Evolutionary conservation across 225 moss, liverwort and hornwort species (phyloP), one percentile per base, ranked within the genome.

Genomic region (Thuidium tamariscinum): DNA sequence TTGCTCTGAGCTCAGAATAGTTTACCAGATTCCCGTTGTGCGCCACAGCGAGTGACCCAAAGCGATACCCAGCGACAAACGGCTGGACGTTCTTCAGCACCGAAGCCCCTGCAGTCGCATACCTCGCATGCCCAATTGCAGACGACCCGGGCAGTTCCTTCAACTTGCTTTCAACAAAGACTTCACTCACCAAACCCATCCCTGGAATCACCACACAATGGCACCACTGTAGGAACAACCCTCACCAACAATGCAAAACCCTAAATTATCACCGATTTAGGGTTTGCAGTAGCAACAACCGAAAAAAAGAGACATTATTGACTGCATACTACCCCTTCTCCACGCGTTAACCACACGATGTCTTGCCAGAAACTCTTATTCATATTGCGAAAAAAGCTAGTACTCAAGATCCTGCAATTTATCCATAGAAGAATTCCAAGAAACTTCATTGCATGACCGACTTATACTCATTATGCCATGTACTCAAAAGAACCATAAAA

Each of bases 1-100:
- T 93, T 52, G 88, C 94, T 85, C 98, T 89, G 64, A 98, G 94
- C 87, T 98, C 96, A 13, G 93, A 95, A 67, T 98, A 98, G 72
- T 98, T 98, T 81, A 98, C 98, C 48, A 98, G 82, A 82, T 98
- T 98, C 4, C 98, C 98, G 69, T 98, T 98, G 86, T 97, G 98
- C 29, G 98, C 98, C 37, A 98, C 92, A 79, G 95, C 93, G 56
- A 98, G 95, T 9, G 94, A 94, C 44, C 98, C 98, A 54, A 96
- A 97, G 51, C 97, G 90, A 80, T 97, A 98, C 6, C 93, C 97
- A 5, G 98, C 98, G 49, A 98, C 97, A 67, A 97, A 98, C 13
- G 97, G 98, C 91, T 98, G 97, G 64, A 98, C 98, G 51, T 98
- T 98, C 90, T 97, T 97, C 41, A 98, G 94, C 57, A 93, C 97